These are phyloP conservation scores for Hydnomerulius pinastri DNA, from an alignment of 768 basidiomycete species.

Conservation along the genomic window DNA sequence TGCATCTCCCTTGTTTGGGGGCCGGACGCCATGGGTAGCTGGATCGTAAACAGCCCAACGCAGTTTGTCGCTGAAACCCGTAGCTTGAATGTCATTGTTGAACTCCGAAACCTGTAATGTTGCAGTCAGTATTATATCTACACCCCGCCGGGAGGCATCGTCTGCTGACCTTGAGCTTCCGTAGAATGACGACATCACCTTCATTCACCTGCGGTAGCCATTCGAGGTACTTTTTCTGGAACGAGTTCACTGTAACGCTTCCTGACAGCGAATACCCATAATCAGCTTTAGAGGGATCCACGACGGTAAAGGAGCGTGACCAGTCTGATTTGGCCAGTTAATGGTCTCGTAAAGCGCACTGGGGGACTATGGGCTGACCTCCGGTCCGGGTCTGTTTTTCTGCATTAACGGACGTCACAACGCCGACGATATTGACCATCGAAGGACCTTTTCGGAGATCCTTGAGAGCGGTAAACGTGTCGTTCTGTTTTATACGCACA, in stretches of 20 bases:
- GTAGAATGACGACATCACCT: constrained; percentile 56
- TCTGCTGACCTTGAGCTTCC: constrained; percentile 47
- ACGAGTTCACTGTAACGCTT: constrained; percentile 49
- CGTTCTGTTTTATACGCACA: constrained; percentile 21
- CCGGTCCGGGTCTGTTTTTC: constrained; percentile 21
- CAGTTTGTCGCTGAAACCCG: constrained; percentile 48
- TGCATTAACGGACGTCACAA: constrained; percentile 24
- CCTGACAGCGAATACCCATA: constrained; percentile 17
- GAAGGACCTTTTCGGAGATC: constrained; percentile 14
- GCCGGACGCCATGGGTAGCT: constrained; percentile 35
- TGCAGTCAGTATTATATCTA: background rate
- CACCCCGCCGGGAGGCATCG: background rate
- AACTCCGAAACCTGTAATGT: constrained; percentile 35
- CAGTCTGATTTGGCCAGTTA: constrained; percentile 41
- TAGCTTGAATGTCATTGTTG: constrained; percentile 34
- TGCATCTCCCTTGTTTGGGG: constrained; percentile 38
- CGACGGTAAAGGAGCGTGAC: constrained; percentile 44
- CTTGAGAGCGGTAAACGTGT: constrained; percentile 21
- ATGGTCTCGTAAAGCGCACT: background rate
- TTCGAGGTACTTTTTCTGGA: constrained; percentile 46
- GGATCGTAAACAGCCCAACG: constrained; percentile 59
- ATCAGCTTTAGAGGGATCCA: constrained; percentile 52
- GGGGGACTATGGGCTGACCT: constrained; percentile 22
- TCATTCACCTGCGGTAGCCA: constrained; percentile 51
- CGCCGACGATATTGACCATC: constrained; percentile 32